Evolutionary conservation across 805 yeast species (phyloP).

Genomic region (Ogataea degrootiae): DNA sequence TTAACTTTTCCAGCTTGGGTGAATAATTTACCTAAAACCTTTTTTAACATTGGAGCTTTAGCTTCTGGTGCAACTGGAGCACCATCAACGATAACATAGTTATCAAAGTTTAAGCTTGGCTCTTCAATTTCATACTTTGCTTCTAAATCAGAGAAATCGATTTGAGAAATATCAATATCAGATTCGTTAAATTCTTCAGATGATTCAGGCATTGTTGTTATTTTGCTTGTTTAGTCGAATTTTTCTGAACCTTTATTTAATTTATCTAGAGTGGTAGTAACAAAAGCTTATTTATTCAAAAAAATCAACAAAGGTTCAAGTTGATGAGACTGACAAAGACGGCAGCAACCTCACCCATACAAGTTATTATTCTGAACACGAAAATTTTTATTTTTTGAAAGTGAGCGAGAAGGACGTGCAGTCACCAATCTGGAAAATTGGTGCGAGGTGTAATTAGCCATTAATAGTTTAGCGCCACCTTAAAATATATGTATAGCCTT

Average conservation of each 20-base stretch:
- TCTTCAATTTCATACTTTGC: constrained; percentile 57
- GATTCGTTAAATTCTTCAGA: constrained; percentile 24
- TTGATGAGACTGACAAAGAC: no score
- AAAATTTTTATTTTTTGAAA: background rate
- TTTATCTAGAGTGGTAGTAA: no score
- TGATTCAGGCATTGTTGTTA: constrained; percentile 15
- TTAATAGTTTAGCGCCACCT: no score
- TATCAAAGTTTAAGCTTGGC: constrained; percentile 60
- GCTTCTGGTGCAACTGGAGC: constrained; percentile 93
- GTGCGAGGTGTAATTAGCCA: no score
- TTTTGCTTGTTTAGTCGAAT: background rate
- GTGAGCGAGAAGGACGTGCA: background rate
- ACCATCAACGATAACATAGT: constrained; percentile 85
- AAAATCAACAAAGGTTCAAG: no score
- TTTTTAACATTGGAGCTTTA: constrained; percentile 76
- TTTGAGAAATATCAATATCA: constrained; percentile 49
- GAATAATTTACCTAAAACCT: constrained; percentile 80
- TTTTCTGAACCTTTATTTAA: background rate
- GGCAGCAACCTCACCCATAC: no score
- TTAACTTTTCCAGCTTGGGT: constrained; percentile 72
- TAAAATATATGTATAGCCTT: no score
- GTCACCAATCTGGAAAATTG: background rate
- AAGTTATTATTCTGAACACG: background rate
- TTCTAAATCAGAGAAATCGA: constrained; percentile 85
- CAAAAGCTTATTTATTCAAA: no score